Base-by-base conservation (phyloP, 805 yeast species). In the Candida xyloterini region DNA sequence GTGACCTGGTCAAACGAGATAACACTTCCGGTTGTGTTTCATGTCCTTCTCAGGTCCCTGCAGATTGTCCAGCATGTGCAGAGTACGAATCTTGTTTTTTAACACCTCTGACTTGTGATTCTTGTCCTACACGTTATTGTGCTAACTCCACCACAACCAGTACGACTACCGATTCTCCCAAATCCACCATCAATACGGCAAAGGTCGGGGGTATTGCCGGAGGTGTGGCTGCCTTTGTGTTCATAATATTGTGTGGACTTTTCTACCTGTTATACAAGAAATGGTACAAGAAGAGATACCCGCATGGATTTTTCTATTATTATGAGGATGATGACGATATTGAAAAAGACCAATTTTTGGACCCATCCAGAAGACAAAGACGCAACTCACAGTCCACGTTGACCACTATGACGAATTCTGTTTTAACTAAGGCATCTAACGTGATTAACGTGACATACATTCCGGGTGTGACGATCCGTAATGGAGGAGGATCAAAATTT, bases 401-500 rank as follows among this genome's bases (percentile, higher is more conserved):
- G 18, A 44, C 58, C 5, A 59, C 63, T 31, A 40, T 53, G 57
- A 84, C 90, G 7, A 75, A 84, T 22, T 76, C 89, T 6, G 76
- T 81, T 10, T 70, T 81, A 33, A 81, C 93, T 9, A 78, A 83
- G 52, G 95, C 95, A 4, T 84, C 95, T 10, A 89, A 90, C 60
- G 80, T 90, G 48, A 74, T 90, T 45, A 96, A 96, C 14, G 83
- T 91, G 42, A 95, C 95, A 2, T 90, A 89, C 57, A 86, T 90
- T 44, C 98, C 97, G 0, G 97, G 97, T 26, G 96, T 89, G 31
- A 85, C 89, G 4, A 77, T 79, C 15, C 68, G 82, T 18, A 71
- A 76, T 33, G 67, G 70, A 11, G 67, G 70, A 11, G 23, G 42
- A 27, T 29, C 7, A 27, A 41, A 18, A 6, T 18, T 18, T 10